Evolutionary conservation across 257 asterid genomes (phyloP).

Genomic region (Anisodus acutangulus): DNA sequence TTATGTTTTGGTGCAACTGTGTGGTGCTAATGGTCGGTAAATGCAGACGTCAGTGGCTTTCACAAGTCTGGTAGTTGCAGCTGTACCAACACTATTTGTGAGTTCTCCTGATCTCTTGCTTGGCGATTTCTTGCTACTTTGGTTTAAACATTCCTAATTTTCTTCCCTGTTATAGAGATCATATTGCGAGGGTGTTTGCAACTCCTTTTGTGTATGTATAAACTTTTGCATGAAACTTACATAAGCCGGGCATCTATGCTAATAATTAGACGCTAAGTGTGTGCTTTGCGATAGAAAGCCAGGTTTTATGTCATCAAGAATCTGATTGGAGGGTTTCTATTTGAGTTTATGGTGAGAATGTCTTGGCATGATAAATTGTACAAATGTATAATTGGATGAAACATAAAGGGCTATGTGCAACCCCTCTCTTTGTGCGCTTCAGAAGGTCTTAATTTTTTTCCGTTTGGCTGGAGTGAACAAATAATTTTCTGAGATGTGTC

Average conservation of each 20-base stretch:
- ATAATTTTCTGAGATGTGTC: background rate
- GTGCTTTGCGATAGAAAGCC: background rate
- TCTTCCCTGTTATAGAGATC: background rate
- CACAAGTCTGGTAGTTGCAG: slow-evolving; percentile 70
- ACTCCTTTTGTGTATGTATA: slow-evolving; percentile 6
- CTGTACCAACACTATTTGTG: slow-evolving; percentile 79
- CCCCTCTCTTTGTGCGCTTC: slow-evolving; percentile 8
- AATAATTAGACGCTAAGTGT: background rate
- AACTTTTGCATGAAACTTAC: background rate
- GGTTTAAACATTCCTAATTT: slow-evolving; percentile 3
- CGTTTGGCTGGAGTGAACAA: background rate
- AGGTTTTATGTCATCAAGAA: background rate
- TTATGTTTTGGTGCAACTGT: background rate
- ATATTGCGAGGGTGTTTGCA: background rate
- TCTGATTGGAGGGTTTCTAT: slow-evolving; percentile 1
- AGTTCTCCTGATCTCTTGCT: slow-evolving; percentile 38
- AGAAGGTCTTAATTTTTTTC: background rate
- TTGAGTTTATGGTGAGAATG: slow-evolving; percentile 4
- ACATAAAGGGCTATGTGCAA: background rate
- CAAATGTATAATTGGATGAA: background rate
- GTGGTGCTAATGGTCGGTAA: background rate
- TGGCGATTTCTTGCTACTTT: background rate
- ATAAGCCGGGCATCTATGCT: background rate
- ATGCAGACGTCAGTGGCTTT: slow-evolving; percentile 71
- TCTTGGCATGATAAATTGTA: background rate